phyloP scores from a whole-genome alignment of 371 early-diverging fungal genomes.

The Apophysomyces elegans region DNA sequence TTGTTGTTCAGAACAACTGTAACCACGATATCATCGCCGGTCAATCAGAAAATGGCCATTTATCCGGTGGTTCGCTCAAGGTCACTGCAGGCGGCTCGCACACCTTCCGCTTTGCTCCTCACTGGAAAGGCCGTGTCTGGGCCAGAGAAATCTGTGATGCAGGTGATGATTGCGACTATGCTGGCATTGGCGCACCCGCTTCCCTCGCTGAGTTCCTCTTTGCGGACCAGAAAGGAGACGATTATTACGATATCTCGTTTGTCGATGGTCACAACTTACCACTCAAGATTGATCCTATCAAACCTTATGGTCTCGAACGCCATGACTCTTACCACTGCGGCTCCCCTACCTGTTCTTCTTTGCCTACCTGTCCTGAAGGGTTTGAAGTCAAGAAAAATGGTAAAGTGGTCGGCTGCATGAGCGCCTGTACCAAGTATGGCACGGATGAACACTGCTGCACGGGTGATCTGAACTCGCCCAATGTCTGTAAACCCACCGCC shows the following conservation, averaged over 20 bases:
- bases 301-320: conserved; percentile 5
- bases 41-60: conserved; percentile 19
- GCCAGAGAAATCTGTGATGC: conserved; percentile 28
- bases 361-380: conserved; percentile 32
- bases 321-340: conserved; percentile 32
- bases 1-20: conserved; percentile 24
- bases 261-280: conserved; percentile 49
- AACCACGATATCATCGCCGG: conserved; percentile 15
- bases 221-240: conserved; percentile 19
- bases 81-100: conserved; percentile 15
- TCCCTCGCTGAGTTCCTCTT: conserved; percentile 38
- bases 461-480: conserved; percentile 32
- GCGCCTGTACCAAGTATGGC: conserved; percentile 42
- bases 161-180: conserved; percentile 26
- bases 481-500: conserved; percentile 31
- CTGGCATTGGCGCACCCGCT: conserved; percentile 36
- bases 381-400: conserved; percentile 26
- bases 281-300: conserved; percentile 27
- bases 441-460: conserved; percentile 49
- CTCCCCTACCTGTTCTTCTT: conserved; percentile 23
- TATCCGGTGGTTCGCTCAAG: conserved; percentile 9
- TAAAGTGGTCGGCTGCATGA: conserved; percentile 32
- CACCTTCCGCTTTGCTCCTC: conserved; percentile 12
- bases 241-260: conserved; percentile 42
- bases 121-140: conserved; percentile 41